phyloP scores from a whole-genome alignment of 495 filamentous ascomycete species.

The Xylaria castorea region DNA sequence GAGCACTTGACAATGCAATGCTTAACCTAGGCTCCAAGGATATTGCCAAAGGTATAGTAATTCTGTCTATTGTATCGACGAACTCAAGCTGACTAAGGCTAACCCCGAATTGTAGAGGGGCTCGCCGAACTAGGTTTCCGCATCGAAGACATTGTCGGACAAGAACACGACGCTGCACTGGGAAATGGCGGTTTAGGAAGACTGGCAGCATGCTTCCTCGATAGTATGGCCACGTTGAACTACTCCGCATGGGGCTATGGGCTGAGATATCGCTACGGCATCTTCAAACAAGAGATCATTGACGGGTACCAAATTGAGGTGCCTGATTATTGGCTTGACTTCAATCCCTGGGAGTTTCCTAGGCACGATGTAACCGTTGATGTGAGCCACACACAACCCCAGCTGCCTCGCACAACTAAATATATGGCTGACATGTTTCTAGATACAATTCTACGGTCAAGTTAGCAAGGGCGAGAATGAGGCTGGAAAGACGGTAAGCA shows the following conservation, averaged over 20 bases:
- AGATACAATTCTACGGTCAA: conserved; percentile 91
- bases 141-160: conserved; percentile 91
- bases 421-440: conserved; percentile 23
- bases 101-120: conserved; percentile 63
- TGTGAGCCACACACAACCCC: conserved; percentile 44
- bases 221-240: conserved; percentile 92
- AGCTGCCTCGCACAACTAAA: background rate
- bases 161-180: conserved; percentile 95
- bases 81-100: conserved; percentile 8
- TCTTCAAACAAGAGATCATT: conserved; percentile 99
- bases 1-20: conserved; percentile 97
- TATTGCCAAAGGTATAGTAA: conserved; percentile 70
- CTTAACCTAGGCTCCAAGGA: conserved; percentile 91
- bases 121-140: conserved; percentile 90
- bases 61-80: background rate
- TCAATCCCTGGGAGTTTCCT: conserved; percentile 99
- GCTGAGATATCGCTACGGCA: conserved; percentile 93
- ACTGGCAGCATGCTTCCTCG: conserved; percentile 94
- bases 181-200: conserved; percentile 96
- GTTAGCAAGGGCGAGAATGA: conserved; percentile 76
- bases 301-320: conserved; percentile 97
- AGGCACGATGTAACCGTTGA: conserved; percentile 93
- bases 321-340: conserved; percentile 98
- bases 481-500: conserved; percentile 70
- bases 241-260: conserved; percentile 98